Evolutionary conservation across 441 rosid genomes (phyloP), one percentile per base, ranked within the genome.

Genomic region (Adansonia gregorii): DNA sequence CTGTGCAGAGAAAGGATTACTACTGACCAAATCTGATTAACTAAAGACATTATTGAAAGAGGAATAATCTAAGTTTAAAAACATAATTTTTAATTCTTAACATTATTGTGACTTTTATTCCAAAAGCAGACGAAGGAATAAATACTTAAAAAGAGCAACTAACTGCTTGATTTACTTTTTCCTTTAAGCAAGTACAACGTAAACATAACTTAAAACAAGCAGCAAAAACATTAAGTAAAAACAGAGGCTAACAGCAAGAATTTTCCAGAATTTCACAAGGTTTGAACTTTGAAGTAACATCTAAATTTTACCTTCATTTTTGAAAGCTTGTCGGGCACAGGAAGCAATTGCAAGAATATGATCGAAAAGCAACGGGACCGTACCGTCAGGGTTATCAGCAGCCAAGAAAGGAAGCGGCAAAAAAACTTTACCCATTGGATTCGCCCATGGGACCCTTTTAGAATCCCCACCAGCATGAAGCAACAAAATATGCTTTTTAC

Each of bases 391-490:
- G 46, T 95, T 97, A 85, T 95, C 94, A 22, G 91, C 86, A 54
- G 99, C 98, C 84, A 95, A 86, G 86, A 81, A 95, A 17, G 99
- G 99, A 68, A 95, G 97, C 11, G 99, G 98, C 46, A 94, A 83
- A 85, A 94, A 95, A 27, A 94, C 94, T 82, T 95, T 95, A 61
- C 97, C 99, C 99, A 95, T 94, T 74, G 98, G 99, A 79, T 95
- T 95, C 6, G 98, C 98, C 99, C 98, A 95, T 0, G 99, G 98
- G 6, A 95, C 97, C 79, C 99, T 88, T 87, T 95, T 95, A 64
- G 99, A 95, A 86, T 95, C 98, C 73, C 99, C 99, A 78, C 98
- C 99, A 76, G 99, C 99, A 87, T 94, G 99, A 86, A 94, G 95
- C 89, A 95, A 82, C 65, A 95, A 79, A 70, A 95, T 89, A 86